Conservation (phyloP, 1,284 basidiomycete genomes). For the Leccinum griseonigrum region DNA sequence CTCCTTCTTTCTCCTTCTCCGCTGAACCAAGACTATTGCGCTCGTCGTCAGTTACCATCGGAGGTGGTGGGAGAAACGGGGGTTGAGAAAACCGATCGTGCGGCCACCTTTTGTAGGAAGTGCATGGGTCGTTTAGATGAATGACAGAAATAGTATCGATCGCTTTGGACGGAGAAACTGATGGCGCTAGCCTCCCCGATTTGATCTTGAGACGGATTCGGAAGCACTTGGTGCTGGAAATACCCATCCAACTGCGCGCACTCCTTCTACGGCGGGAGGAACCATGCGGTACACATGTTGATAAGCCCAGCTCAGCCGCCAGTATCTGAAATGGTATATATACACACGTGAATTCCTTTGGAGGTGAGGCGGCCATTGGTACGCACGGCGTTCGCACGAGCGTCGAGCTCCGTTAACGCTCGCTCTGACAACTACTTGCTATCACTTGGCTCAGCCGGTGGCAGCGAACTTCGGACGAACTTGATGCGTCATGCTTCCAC, state of each 20-base stretch:
- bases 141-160: neutral
- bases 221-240: neutral
- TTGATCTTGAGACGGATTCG: neutral
- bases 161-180: neutral
- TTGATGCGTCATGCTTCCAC: neutral
- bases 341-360: neutral
- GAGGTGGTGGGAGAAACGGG: constrained; percentile 21
- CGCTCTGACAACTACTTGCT: neutral
- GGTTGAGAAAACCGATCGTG: neutral
- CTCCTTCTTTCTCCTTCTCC: constrained; percentile 30
- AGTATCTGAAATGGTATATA: neutral
- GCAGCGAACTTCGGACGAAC: neutral
- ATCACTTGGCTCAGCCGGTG: neutral
- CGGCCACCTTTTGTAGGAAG: constrained; percentile 14
- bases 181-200: neutral
- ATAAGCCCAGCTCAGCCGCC: neutral
- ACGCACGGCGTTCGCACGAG: neutral
- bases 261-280: neutral
- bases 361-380: neutral
- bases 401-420: neutral
- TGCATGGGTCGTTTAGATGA: neutral
- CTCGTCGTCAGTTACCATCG: constrained; percentile 32
- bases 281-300: constrained; percentile 7
- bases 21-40: constrained; percentile 28
- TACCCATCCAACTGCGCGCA: neutral